Base-by-base conservation (phyloP, 83 land plant genomes). In the Picea abies region DNA sequence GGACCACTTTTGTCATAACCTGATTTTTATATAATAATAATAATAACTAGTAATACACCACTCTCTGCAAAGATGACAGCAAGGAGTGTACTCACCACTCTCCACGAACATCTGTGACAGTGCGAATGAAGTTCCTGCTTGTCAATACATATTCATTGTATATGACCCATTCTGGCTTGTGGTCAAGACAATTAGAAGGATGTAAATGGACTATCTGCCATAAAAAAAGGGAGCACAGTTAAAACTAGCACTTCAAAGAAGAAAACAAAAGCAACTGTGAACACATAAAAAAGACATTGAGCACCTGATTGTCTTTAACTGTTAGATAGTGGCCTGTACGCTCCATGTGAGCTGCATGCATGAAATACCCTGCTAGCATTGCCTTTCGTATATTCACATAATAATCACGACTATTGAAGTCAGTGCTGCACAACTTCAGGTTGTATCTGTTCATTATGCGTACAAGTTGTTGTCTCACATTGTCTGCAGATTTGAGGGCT, bases 291-390 rank as follows among this genome's bases (percentile, higher is more conserved):
- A 22, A 25, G n/a, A 82, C 82, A 65, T 60, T 63, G 23, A 26
- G 65, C 81, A 97, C 99, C 89, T 97, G 98, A 81, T 97, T 95
- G 85, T 97, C 99, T 85, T 97, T 97, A 52, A 97, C 98, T 19
- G 99, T 97, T 80, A 97, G 84, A 70, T 97, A 97, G 65, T 94
- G 95, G 4, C 99, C 99, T 52, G 96, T 94, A 7, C 98, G 93
- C 81, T 97, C 99, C 79, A 97, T 84, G 84, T 97, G 99, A 39
- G 99, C 99, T 56, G 96, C 99, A 86, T 96, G 98, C 98, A 96
- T 97, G 79, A 96, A 97, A 76, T 97, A 97, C 2, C 99, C 99
- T 41, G 98, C 93, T 22, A 97, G 92, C 94, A 97, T 92, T 25
- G 98, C 95, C 87, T 96, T 97, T 44, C 98, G 91, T n/a, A 97